Evolutionary conservation across 2,329 filamentous ascomycete species (phyloP).

Genomic region (Aspergillus phoenicis): DNA sequence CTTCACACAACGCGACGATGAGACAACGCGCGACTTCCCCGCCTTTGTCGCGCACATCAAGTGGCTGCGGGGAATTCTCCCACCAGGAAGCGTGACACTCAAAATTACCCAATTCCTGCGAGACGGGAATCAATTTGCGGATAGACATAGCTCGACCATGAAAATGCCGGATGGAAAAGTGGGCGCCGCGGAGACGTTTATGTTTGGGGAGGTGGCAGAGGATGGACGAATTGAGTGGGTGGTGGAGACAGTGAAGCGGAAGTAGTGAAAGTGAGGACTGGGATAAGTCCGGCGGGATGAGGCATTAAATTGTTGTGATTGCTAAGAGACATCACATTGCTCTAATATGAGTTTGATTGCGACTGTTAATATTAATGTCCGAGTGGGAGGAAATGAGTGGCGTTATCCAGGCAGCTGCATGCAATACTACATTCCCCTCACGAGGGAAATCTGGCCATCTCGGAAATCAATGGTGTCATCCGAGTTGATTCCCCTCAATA

Average conservation of each 20-base stretch:
- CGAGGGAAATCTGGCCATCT: too few species aligned
- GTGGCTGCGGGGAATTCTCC: not conserved
- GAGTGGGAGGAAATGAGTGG: not conserved
- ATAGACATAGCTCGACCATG: not conserved
- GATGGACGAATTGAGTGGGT: not conserved
- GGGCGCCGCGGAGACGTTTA: not conserved
- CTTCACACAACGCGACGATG: not conserved
- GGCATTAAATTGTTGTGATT: not conserved
- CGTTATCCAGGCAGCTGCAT: not conserved
- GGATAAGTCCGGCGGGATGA: not conserved
- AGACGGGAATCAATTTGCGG: not conserved
- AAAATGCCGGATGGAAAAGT: not conserved
- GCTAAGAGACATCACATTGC: not conserved
- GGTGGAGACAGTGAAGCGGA: not conserved
- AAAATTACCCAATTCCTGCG: not conserved
- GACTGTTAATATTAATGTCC: not conserved
- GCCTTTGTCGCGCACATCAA: not conserved
- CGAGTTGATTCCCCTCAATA: not conserved
- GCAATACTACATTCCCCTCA: not conserved
- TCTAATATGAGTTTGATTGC: not conserved
- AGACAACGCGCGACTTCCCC: not conserved
- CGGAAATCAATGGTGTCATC: not conserved
- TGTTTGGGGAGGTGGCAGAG: not conserved
- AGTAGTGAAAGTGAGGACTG: not conserved
- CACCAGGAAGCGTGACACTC: not conserved